Evolutionary conservation across 805 yeast species (phyloP), one percentile per base, ranked within the genome.

Genomic region (Kodamaea neixiangensis): DNA sequence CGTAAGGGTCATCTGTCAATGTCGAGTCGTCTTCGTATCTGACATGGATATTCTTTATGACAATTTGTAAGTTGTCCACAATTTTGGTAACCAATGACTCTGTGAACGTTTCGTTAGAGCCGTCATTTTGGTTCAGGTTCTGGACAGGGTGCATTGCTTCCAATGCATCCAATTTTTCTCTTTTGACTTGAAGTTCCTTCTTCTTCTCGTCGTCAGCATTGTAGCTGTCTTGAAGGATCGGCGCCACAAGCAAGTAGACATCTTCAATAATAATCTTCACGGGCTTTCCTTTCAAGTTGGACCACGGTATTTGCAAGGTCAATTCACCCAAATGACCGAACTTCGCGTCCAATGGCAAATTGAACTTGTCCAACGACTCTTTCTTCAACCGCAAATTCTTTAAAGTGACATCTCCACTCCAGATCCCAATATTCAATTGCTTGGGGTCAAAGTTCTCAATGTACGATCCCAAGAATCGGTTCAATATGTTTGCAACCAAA

Each of bases 381-480:
- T 87, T 86, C 69, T 89, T 90, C 52, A 94, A 74, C 51, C 85
- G 79, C 54, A 96, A 78, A 64, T 92, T 85, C 54, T 78, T 79
- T 49, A 94, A 75, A 64, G 89, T 89, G 25, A 92, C 98, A 73
- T 94, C 98, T 34, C 99, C 99, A 61, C 91, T 83, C 97, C 98
- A 92, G 31, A 94, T 91, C 4, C 98, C 99, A 49, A 94, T 92
- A 60, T 94, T 92, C 61, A 94, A 73, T 63, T 94, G 97, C 58
- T 88, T 89, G 14, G 98, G 91, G 71, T 94, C 99, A 67, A 94
- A 94, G 69, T 96, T 89, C 70, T 96, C 96, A 45, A 93, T 91
- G 66, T 91, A 90, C 25, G 82, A 76, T 1, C 90, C 90, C 40
- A 85, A 65, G 52, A 84, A 76, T 56, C 86, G 64, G 63, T 85